Evolutionary conservation across 495 filamentous ascomycete species (phyloP).

Genomic region (Pyrenula aspistea): DNA sequence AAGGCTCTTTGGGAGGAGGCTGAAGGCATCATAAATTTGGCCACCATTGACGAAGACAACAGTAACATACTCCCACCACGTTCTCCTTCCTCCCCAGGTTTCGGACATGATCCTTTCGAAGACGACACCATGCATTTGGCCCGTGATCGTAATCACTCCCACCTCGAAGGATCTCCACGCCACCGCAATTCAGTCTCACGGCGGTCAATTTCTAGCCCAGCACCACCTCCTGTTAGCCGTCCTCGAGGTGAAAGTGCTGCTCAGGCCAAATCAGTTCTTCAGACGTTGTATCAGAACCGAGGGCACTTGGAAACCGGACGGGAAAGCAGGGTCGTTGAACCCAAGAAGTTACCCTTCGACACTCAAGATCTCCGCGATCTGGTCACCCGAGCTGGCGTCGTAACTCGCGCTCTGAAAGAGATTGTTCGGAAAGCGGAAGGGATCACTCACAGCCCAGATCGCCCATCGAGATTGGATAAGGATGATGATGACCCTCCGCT

Average conservation of each 20-base stretch:
- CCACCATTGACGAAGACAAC: conserved; percentile 72
- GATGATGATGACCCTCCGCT: conserved; percentile 40
- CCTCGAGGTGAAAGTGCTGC: conserved; percentile 29
- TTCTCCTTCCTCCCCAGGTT: conserved; percentile 38
- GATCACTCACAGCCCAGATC: conserved; percentile 46
- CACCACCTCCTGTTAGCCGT: conserved; percentile 8
- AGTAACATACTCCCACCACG: conserved; percentile 31
- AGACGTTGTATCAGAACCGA: conserved; percentile 64
- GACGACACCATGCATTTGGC: conserved; percentile 40
- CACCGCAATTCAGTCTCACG: conserved; percentile 7
- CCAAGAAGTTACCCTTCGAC: conserved; percentile 81
- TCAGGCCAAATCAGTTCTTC: conserved; percentile 68
- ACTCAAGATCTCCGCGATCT: conserved; percentile 80
- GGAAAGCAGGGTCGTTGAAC: conserved; percentile 30
- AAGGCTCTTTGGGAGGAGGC: conserved; percentile 70
- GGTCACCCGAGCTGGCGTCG: conserved; percentile 68
- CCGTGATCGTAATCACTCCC: conserved; percentile 45
- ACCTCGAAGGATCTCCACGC: background rate
- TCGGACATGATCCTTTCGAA: conserved; percentile 47
- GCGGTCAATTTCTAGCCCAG: conserved; percentile 9
- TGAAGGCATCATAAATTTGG: conserved; percentile 76
- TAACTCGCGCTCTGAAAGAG: conserved; percentile 62
- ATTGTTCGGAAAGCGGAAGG: conserved; percentile 71
- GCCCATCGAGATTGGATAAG: conserved; percentile 23
- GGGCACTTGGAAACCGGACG: conserved; percentile 17